phyloP scores from a whole-genome alignment of 768 basidiomycete genomes.

The Kondoa subrosea region DNA sequence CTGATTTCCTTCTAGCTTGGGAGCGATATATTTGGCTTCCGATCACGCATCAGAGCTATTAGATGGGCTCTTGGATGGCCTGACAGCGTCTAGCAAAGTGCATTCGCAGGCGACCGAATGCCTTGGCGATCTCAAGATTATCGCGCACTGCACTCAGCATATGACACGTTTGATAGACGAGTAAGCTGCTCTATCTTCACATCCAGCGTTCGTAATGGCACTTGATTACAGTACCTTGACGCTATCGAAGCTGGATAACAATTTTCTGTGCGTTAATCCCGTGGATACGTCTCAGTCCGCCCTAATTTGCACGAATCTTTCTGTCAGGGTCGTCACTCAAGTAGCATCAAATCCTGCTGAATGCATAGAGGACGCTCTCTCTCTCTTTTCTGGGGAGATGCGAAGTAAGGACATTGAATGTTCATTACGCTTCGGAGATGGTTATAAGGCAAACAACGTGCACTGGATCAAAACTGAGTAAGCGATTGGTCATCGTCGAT shows the following conservation, averaged over 20 bases:
- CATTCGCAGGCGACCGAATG: background rate
- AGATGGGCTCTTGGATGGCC: background rate
- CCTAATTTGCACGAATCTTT: no score
- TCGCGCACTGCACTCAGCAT: background rate
- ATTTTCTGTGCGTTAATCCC: no score
- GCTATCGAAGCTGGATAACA: background rate
- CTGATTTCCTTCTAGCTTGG: background rate
- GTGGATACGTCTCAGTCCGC: no score
- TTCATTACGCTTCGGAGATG: background rate
- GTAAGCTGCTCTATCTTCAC: background rate
- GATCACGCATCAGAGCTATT: background rate
- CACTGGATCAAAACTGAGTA: background rate
- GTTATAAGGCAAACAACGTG: background rate
- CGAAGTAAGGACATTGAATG: background rate
- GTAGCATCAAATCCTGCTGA: background rate
- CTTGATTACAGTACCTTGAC: background rate
- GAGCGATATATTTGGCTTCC: background rate
- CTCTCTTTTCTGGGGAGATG: background rate
- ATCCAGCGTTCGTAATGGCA: background rate
- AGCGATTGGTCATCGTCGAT: background rate
- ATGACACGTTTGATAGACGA: background rate
- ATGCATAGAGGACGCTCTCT: background rate
- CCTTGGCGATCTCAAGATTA: background rate
- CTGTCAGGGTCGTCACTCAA: background rate
- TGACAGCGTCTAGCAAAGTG: background rate